phyloP scores from a whole-genome alignment of 306 rosid species.

The Oemleria cerasiformis region DNA sequence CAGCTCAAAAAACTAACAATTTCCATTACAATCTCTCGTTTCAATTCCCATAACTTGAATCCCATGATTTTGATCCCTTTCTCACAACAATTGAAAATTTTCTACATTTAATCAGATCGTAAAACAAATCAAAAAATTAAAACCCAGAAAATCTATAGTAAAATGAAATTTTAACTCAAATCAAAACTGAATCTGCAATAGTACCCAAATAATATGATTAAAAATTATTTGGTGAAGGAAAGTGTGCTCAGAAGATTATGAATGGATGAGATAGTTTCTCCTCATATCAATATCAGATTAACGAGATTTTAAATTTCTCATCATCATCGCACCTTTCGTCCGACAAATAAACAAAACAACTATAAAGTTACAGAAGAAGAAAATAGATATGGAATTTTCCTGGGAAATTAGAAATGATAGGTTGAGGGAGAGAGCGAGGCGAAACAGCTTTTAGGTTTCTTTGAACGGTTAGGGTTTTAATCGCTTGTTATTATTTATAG shows the following conservation, averaged over 20 bases:
- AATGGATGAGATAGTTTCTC: slow-evolving; percentile 39
- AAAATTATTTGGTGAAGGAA: neutral
- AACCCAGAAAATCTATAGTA: neutral
- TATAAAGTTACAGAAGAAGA: neutral
- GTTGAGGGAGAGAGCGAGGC: neutral
- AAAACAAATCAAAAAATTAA: neutral
- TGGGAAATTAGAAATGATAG: too few species aligned
- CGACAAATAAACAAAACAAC: neutral
- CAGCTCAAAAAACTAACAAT: too few species aligned
- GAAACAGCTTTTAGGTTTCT: neutral
- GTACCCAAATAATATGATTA: neutral
- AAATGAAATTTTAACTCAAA: neutral
- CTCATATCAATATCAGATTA: slow-evolving; percentile 40
- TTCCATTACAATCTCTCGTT: too few species aligned
- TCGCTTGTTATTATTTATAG: neutral
- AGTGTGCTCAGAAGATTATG: slow-evolving; percentile 43
- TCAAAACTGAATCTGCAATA: neutral
- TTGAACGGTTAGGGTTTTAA: too few species aligned
- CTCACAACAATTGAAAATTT: too few species aligned
- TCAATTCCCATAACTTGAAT: too few species aligned
- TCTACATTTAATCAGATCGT: too few species aligned
- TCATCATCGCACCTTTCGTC: slow-evolving; percentile 35
- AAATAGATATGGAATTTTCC: neutral
- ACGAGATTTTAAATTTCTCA: slow-evolving; percentile 40
- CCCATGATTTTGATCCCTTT: too few species aligned